A percentile compares a stretch with the other conserved stretches of the same genome.
Evolutionary conservation across 2,329 filamentous ascomycete species (phyloP).

Genomic region (Trichoderma afroharzianum): DNA sequence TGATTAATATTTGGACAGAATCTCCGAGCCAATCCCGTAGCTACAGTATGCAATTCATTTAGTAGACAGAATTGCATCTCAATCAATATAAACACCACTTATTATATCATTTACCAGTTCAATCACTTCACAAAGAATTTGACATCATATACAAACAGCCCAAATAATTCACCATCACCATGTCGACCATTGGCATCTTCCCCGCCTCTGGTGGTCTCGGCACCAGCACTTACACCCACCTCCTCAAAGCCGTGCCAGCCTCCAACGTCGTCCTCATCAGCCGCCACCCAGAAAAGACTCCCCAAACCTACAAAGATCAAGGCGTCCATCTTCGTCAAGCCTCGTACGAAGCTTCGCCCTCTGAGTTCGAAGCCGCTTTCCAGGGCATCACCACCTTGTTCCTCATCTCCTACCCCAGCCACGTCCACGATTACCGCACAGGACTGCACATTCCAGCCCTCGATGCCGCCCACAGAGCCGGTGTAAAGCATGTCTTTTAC

Average conservation of each 20-base stretch:
- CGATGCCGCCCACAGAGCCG: constrained; percentile 1
- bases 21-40: not conserved
- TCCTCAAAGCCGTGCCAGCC: not conserved
- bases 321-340: not conserved
- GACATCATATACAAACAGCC: not conserved
- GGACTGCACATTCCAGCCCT: not conserved
- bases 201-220: constrained; percentile 12
- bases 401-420: constrained; percentile 10
- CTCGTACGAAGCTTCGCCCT: not conserved
- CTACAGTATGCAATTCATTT: not conserved
- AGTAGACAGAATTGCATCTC: not conserved
- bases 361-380: constrained; percentile 1
- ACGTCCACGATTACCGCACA: not conserved
- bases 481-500: constrained; percentile 9
- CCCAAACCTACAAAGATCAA: not conserved
- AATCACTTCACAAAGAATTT: not conserved
- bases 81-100: not conserved
- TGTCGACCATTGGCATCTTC: constrained; percentile 8
- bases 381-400: not conserved
- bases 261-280: constrained; percentile 4
- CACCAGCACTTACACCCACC: constrained; percentile 13
- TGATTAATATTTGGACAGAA: not conserved
- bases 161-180: not conserved
- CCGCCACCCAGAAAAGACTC: constrained; percentile 1
- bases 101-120: not conserved